Evolutionary conservation across 306 rosid genomes (phyloP).

Genomic region (Ceratonia siliqua): DNA sequence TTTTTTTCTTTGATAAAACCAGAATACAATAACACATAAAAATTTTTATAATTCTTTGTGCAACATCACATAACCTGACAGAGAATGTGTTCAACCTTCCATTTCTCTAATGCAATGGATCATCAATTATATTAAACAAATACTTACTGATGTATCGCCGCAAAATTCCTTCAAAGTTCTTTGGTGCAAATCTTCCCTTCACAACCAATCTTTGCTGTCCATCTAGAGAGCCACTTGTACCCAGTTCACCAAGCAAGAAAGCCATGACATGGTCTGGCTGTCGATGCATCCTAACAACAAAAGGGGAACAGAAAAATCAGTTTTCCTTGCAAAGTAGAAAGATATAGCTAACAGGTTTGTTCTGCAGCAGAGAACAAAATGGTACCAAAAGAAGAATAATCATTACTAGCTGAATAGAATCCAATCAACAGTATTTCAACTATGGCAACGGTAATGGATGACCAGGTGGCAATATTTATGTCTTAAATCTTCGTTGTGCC

Average conservation of each 20-base stretch:
- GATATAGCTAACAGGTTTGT: background rate
- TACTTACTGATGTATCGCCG: slow-evolving; percentile 92
- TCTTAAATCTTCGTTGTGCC: background rate
- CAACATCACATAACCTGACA: background rate
- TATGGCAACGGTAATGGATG: background rate
- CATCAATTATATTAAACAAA: background rate
- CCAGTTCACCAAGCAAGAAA: slow-evolving; percentile 92
- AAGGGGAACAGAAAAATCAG: background rate
- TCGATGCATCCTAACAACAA: slow-evolving; percentile 74
- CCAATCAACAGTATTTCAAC: background rate
- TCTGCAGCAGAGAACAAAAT: background rate
- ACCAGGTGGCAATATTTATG: background rate
- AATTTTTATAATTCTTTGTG: background rate
- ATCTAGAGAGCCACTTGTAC: slow-evolving; percentile 97
- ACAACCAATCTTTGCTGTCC: slow-evolving; percentile 95
- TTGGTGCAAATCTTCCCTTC: slow-evolving; percentile 96
- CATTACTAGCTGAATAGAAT: background rate
- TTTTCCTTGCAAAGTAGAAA: background rate
- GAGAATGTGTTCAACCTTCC: background rate
- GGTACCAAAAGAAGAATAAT: background rate
- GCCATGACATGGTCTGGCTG: slow-evolving; percentile 97
- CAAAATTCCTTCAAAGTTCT: slow-evolving; percentile 93
- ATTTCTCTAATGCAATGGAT: background rate
- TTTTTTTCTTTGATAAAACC: too few relatives aligned
- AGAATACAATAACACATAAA: too few relatives aligned